These are phyloP conservation scores for Tolypocladium album DNA, from an alignment of 2,329 filamentous ascomycete species.

Conservation along the genomic window DNA sequence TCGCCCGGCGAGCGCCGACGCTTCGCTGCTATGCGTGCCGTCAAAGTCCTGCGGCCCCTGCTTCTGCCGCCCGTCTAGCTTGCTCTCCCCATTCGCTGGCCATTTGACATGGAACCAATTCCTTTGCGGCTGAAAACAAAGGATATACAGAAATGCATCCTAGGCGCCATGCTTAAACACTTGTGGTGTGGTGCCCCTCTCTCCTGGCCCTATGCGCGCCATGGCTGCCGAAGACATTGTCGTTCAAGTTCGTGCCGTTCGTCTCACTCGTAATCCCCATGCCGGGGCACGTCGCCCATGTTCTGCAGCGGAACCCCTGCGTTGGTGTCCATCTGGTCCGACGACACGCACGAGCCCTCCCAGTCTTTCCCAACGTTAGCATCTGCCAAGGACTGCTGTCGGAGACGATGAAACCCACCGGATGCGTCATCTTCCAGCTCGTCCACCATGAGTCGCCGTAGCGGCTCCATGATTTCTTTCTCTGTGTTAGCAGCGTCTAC, in stretches of 20 bases:
- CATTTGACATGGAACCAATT: background rate
- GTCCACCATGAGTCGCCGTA: conserved; percentile 45
- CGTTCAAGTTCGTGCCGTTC: conserved; percentile 20
- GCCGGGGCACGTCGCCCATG: conserved; percentile 5
- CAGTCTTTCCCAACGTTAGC: conserved; percentile 29
- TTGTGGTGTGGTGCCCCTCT: background rate
- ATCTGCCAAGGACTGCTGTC: background rate
- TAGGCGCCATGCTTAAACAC: conserved; percentile 4
- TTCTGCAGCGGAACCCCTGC: conserved; percentile 32
- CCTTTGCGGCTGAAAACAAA: background rate
- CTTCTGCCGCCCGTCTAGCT: background rate
- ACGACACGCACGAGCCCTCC: conserved; percentile 44
- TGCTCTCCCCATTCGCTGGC: background rate
- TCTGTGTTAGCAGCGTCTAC: conserved; percentile 1
- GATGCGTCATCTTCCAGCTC: conserved; percentile 48
- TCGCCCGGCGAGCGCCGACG: conserved; percentile 1
- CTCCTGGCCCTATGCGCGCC: background rate
- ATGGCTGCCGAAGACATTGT: background rate
- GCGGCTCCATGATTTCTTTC: conserved; percentile 30
- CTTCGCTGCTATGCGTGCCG: conserved; percentile 1
- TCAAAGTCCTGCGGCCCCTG: background rate
- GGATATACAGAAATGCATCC: background rate
- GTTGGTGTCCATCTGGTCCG: conserved; percentile 41
- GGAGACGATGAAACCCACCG: conserved; percentile 31
- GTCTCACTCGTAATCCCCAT: conserved; percentile 20